Base-by-base conservation (phyloP, 2,329 filamentous ascomycete species). In the Ascochyta pisi region DNA sequence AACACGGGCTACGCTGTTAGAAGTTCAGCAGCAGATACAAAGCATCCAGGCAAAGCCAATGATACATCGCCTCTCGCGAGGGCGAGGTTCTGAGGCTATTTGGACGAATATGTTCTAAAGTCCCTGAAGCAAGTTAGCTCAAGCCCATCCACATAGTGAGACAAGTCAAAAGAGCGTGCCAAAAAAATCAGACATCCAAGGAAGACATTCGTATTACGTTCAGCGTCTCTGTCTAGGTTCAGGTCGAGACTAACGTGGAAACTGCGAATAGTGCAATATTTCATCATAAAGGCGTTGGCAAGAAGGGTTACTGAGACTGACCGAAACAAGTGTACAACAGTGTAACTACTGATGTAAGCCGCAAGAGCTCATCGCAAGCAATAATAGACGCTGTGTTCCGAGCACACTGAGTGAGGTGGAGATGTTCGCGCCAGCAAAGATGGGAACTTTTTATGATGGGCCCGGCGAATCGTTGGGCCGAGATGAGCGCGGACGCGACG, bases 211-310 rank as follows among this genome's bases (percentile, higher is more conserved):
- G 44, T 49, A 50, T 51, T 51, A 38, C 54, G 54, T 51, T 57
- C 54, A 57, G 49, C 40, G 49, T 23, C 49, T 57, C 54, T 26
- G 50, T 57, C 40, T 46, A 57, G 54, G 54, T 57, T 57, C 54
- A 42, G 19, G 54, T 57, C 44, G 54, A 57, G 49, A 53, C 46
- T 58, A 53, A 52, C 55, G 55, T 58, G 55, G 55, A 58, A 58
- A 58, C 55, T 58, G 55, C 55, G 55, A 58, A 58, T 54, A 50
- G 42, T 47, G 55, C 46, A 58, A 58, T 26, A 50, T 58, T 58
- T 58, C 55, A 58, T 58, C 55, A 58, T 58, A 33, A 42, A 44
- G 27, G 24, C 39, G 35, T 29, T 7, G 3, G 13, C 6, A 22
- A 24, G 29, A 13, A 47, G 19, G 22, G 26, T 4, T 10, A 40